Base-by-base conservation (phyloP, 192 early-diverging fungal genomes). In the Entomortierella parvispora region DNA sequence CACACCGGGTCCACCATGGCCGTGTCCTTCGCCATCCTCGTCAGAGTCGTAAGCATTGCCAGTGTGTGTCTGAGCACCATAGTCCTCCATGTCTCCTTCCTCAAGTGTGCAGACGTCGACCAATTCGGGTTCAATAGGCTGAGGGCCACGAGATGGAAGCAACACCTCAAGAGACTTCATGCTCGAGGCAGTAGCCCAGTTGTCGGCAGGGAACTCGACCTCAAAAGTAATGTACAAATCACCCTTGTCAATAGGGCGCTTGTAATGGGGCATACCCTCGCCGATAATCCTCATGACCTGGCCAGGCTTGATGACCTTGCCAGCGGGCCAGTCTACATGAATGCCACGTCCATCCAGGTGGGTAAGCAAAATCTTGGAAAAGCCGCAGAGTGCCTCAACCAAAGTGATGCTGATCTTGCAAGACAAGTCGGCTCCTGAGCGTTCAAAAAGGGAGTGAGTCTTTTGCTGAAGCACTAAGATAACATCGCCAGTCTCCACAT, bases 241-340 rank as follows among this genome's bases (percentile, higher is more conserved):
- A 42, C 97, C 97, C 68, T 92, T 89, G 65, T 91, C 90, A 56
- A 82, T 81, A 10, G 90, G 81, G 4, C 89, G 83, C 68, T 89
- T 89, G 62, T 80, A 90, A 15, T 77, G 84, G 22, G 97, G 96
- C 98, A 99, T 99, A 52, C 98, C 98, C 82, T 99, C 95, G 58
- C 88, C 84, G 34, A 56, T 65, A 63, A 99, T 92, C 66, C 89
- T 86, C 82, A 96, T 93, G n/a, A 94, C 81, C 22, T 94, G 89
- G 33, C 93, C 94, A 22, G 97, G 96, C 66, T 89, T 89, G 60
- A 99, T 92, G 23, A 93, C 91, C 48, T 90, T 85, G 15, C 95
- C 95, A 15, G 93, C 87, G 25, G 91, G 85, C 58, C 97, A 94
- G 32, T 85, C 91, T 34, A 99, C 92, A 52, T 92, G 79, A 22